Percentiles rank a stretch among this genome's conserved stretches.
phyloP scores from a whole-genome alignment of 1,284 basidiomycete genomes.

The Austroboletus novae-zelandiae region DNA sequence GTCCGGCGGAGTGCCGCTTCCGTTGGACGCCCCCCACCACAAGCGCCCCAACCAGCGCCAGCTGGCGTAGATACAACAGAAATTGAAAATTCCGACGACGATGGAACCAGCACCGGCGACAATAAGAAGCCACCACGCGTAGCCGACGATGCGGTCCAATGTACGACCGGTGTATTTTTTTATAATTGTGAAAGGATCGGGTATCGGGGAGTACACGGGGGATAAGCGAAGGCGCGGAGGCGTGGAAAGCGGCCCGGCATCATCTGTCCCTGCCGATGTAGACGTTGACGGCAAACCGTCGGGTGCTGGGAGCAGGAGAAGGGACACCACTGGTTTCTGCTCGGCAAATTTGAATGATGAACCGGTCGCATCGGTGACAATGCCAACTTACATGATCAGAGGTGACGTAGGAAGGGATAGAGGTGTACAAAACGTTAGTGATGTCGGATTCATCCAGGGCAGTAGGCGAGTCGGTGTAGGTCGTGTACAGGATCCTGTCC shows the following conservation, averaged over 20 bases:
- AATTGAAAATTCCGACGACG: conserved; percentile 64
- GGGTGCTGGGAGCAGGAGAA: conserved; percentile 28
- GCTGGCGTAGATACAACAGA: conserved; percentile 55
- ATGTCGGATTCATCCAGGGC: conserved; percentile 53
- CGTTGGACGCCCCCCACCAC: conserved; percentile 17
- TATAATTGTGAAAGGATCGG: conserved; percentile 49
- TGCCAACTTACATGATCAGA: conserved; percentile 64
- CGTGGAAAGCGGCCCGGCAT: conserved; percentile 6
- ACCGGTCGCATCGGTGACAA: neutral
- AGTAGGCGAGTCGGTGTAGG: conserved; percentile 66
- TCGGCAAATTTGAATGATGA: conserved; percentile 1
- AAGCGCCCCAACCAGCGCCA: conserved; percentile 51
- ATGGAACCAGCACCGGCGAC: conserved; percentile 75
- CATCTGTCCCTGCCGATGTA: neutral
- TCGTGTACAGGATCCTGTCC: conserved; percentile 88
- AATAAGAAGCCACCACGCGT: conserved; percentile 71
- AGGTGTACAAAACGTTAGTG: conserved; percentile 67
- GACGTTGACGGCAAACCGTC: conserved; percentile 6
- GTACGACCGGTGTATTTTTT: conserved; percentile 64
- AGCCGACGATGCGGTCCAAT: conserved; percentile 73
- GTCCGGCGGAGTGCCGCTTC: conserved; percentile 8
- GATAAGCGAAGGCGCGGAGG: conserved; percentile 52
- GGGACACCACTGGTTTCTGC: conserved; percentile 51
- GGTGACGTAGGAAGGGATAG: conserved; percentile 71
- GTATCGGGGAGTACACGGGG: conserved; percentile 44